A percentile compares a stretch with the other conserved stretches of the same genome.
phyloP scores from a whole-genome alignment of 1,284 basidiomycete genomes.

The Melampsora medusae region DNA sequence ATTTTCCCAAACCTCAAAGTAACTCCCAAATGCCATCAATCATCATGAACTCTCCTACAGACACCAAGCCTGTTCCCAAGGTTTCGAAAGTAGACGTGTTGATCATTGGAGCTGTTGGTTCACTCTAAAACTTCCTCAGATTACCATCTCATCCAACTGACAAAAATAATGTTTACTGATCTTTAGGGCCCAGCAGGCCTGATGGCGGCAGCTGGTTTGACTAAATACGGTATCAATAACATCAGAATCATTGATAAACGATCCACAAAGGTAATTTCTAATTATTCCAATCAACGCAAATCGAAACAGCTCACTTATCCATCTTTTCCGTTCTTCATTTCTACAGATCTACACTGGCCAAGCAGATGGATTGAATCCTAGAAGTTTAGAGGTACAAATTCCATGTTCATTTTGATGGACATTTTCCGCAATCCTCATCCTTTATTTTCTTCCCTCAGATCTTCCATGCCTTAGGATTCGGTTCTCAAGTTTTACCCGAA shows the following conservation, averaged over 20 bases:
- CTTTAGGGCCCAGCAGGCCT: neutral
- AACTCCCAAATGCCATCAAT: too few species aligned
- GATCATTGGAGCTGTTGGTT: neutral
- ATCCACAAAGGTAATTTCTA: neutral
- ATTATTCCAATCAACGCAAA: neutral
- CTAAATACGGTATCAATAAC: neutral
- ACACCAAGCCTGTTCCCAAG: too few species aligned
- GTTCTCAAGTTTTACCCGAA: slow-evolving; percentile 16
- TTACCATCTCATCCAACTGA: neutral
- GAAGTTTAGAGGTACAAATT: neutral
- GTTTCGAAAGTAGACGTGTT: neutral
- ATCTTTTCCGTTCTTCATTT: neutral
- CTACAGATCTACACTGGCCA: neutral
- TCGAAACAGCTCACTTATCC: neutral
- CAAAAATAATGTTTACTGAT: neutral
- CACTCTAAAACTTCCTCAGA: neutral
- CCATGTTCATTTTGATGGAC: too few species aligned
- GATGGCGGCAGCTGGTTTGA: neutral
- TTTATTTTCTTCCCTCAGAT: neutral
- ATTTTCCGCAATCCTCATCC: too few species aligned
- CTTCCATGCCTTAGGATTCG: slow-evolving; percentile 39
- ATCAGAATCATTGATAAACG: slow-evolving; percentile 1
- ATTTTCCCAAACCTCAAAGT: too few species aligned
- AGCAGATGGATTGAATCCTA: neutral
- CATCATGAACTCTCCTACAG: too few species aligned